phyloP scores from a whole-genome alignment of 139 green algal genomes.

The Closterium sp. region DNA sequence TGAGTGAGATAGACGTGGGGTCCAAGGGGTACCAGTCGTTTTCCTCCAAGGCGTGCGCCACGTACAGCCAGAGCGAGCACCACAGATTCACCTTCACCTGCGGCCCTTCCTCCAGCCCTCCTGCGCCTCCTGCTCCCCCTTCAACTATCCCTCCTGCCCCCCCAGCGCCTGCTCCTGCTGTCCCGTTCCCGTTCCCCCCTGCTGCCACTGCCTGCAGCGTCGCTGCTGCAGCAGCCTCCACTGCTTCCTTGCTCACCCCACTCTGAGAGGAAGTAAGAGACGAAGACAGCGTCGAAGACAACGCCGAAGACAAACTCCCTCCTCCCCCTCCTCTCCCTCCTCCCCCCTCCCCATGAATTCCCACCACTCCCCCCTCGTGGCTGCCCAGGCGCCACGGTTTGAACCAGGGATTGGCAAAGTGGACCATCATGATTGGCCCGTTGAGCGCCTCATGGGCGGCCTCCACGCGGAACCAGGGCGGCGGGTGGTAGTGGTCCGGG shows the following conservation, averaged over 20 bases:
- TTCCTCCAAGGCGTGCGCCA: constrained; percentile 22
- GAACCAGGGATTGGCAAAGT: constrained; percentile 49
- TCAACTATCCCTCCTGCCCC: too few species aligned
- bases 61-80: constrained; percentile 29
- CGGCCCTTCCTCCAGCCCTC: neutral
- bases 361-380: neutral
- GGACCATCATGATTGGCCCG: constrained; percentile 31
- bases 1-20: constrained; percentile 25
- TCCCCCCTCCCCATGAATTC: neutral
- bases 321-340: neutral
- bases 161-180: neutral
- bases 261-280: neutral
- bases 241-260: neutral
- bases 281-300: neutral
- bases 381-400: constrained; percentile 36
- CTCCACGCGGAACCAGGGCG: constrained; percentile 44
- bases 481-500: constrained; percentile 42
- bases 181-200: neutral
- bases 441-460: constrained; percentile 15
- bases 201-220: neutral
- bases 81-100: constrained; percentile 21
- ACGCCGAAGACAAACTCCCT: neutral
- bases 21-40: constrained; percentile 40
- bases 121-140: neutral
- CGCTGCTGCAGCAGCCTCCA: neutral